These are phyloP conservation scores for Mycena kentingensis DNA, from an alignment of 768 basidiomycete genomes.

Conservation along the genomic window DNA sequence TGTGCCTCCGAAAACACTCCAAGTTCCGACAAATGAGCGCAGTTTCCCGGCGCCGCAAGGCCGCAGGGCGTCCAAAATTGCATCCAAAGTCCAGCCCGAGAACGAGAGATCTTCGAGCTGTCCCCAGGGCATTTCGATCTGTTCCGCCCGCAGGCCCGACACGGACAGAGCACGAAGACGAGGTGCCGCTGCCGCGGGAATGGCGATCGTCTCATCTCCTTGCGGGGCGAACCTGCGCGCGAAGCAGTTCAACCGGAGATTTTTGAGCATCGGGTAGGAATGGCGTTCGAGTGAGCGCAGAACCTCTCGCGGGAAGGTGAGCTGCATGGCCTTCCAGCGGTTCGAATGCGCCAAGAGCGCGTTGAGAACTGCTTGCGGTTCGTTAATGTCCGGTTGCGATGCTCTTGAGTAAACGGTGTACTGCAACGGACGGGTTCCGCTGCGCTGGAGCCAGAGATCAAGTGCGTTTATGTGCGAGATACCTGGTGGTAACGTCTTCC, in stretches of 20 bases:
- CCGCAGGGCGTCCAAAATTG: background rate
- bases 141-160: too few species aligned
- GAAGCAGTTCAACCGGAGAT: background rate
- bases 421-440: background rate
- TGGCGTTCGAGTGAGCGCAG: background rate
- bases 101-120: background rate
- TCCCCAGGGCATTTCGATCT: background rate
- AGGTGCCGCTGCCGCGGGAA: background rate
- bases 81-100: background rate
- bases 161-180: background rate
- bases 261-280: background rate
- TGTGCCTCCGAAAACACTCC: background rate
- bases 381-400: background rate
- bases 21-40: background rate
- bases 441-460: background rate
- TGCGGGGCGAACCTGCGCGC: background rate
- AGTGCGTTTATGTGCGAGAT: background rate
- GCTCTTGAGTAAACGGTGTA: background rate
- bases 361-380: background rate
- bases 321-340: background rate
- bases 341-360: background rate
- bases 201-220: background rate
- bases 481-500: background rate
- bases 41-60: background rate
- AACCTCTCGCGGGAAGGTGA: background rate